phyloP scores from a whole-genome alignment of 2,329 filamentous ascomycete species.

The Pseudogymnoascus sp. region DNA sequence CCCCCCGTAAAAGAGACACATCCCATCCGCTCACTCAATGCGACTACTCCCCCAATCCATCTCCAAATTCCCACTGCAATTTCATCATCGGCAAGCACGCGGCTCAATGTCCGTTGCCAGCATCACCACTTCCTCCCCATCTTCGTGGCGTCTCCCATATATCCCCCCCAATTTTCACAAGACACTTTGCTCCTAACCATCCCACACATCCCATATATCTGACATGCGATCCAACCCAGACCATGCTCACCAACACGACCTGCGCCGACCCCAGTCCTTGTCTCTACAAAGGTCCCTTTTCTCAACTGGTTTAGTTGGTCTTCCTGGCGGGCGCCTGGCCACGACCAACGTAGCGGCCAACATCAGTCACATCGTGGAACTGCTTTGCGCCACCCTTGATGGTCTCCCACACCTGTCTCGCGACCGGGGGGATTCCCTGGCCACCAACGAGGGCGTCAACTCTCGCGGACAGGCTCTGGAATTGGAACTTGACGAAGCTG shows the following conservation, averaged over 20 bases:
- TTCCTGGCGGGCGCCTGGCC: constrained; percentile 52
- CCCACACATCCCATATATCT: background rate
- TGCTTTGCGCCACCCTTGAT: constrained; percentile 68
- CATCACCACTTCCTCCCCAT: background rate
- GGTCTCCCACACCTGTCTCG: constrained; percentile 70
- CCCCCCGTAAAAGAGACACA: background rate
- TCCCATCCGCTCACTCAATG: background rate
- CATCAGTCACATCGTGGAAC: constrained; percentile 72
- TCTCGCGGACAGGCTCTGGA: constrained; percentile 64
- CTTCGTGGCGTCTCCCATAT: constrained; percentile 5
- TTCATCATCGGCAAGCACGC: background rate
- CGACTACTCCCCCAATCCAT: background rate
- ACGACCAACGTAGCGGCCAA: constrained; percentile 59
- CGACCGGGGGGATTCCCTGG: constrained; percentile 76
- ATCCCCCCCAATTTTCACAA: background rate
- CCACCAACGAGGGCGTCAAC: constrained; percentile 77
- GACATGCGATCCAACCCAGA: background rate
- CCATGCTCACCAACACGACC: constrained; percentile 4
- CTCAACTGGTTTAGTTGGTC: constrained; percentile 41
- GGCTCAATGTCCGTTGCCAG: constrained; percentile 1
- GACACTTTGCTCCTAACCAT: constrained; percentile 4
- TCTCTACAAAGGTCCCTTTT: constrained; percentile 4
- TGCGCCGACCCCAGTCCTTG: constrained; percentile 3
- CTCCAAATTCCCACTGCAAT: background rate
- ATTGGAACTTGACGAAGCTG: constrained; percentile 80